Conservation (phyloP, 192 early-diverging fungal genomes). For the Paraglomus occultum region DNA sequence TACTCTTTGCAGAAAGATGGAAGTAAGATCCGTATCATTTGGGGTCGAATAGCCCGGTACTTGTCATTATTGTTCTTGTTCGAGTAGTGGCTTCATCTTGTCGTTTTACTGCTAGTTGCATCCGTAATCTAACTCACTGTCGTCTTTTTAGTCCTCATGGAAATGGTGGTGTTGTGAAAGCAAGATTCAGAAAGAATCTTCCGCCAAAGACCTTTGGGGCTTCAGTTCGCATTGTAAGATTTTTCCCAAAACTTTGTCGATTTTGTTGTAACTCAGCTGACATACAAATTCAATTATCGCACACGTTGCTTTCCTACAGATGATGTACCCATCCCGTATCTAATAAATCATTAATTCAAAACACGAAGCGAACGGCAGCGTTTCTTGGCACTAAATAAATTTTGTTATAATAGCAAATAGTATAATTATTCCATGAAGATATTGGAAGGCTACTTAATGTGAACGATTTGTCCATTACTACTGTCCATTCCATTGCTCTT, state of each 20-base stretch:
- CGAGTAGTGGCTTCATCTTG: neutral
- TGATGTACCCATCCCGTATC: slow-evolving; percentile 88
- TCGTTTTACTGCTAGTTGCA: neutral
- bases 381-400: too few species aligned
- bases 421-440: too few species aligned
- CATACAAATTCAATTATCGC: neutral
- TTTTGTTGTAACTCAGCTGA: neutral
- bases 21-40: slow-evolving; percentile 94
- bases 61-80: neutral
- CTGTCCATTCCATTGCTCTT: too few species aligned
- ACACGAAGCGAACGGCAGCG: too few species aligned
- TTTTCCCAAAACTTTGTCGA: neutral
- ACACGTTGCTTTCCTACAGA: slow-evolving; percentile 48
- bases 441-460: too few species aligned
- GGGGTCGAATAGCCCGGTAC: slow-evolving; percentile 89
- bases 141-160: slow-evolving; percentile 66
- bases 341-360: neutral
- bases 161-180: slow-evolving; percentile 93
- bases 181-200: slow-evolving; percentile 96
- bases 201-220: slow-evolving; percentile 94
- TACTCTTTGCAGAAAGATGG: slow-evolving; percentile 62
- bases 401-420: too few species aligned
- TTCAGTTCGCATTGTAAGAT: slow-evolving; percentile 84
- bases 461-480: too few species aligned
- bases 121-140: neutral